Evolutionary conservation across 345 rosid species (phyloP), one percentile per base, ranked within the genome.

Genomic region (Murraya koenigii): DNA sequence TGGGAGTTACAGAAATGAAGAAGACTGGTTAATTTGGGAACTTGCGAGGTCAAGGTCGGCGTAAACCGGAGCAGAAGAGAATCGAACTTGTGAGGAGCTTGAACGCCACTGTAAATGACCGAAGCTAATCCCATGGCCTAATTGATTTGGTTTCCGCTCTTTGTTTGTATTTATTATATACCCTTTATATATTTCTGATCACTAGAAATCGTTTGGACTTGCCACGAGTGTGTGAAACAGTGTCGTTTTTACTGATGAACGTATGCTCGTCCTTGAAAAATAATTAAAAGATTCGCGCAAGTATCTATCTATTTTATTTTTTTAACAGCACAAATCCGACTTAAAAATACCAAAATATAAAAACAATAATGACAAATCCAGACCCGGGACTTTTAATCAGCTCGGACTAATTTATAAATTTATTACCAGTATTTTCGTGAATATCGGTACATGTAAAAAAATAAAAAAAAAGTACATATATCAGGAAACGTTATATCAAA

Each of bases 51-150:
- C 49, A 5, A 83, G 30, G 74, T 20, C 28, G 75, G 80, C 71
- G 69, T 58, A 84, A 85, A 69, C 81, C 69, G 79, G 22, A 83
- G 32, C 49, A 84, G 76, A 75, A 84, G 58, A 41, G 83, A 78
- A 81, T 84, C 83, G 80, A 84, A 73, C 28, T 82, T 85, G 30
- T 80, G 84, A 71, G 92, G 86, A 78, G 85, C 74, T 77, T 83
- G 87, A 71, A 85, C 44, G 74, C 88, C 74, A 77, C 74, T 82
- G 80, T 86, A 90, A 84, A 88, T 77, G 56, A 86, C 92, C 22
- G 97, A 89, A 86, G 98, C 85, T 66, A 90, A 78, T 72, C 89
- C 86, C 97, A 91, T 89, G 49, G 76, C 49, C 15, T 44, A 15
- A 44, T 69, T 4, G 20, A 62, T 63, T 74, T 44, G 17, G 44